phyloP scores from a whole-genome alignment of 805 yeast species.

The Maudiozyma turicensis region DNA sequence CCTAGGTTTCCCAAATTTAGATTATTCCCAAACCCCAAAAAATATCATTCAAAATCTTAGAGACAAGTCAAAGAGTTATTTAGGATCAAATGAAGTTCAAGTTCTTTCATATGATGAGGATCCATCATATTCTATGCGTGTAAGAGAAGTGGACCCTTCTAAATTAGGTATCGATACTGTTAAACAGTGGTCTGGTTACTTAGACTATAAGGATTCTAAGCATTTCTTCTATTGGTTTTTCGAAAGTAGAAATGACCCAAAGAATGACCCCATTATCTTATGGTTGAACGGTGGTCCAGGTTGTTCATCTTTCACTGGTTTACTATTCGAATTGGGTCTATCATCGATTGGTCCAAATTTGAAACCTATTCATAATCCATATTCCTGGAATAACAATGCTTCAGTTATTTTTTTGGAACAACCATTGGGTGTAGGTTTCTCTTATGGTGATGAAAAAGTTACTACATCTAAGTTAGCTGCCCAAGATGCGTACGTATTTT shows the following conservation, averaged over 20 bases:
- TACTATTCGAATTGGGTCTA: constrained; percentile 89
- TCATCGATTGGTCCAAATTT: constrained; percentile 56
- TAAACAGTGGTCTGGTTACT: constrained; percentile 73
- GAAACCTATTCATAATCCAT: constrained; percentile 67
- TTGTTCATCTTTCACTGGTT: constrained; percentile 83
- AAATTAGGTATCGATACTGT: constrained; percentile 67
- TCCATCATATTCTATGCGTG: constrained; percentile 16
- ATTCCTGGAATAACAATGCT: constrained; percentile 89
- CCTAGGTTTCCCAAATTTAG: constrained; percentile 4
- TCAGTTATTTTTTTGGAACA: constrained; percentile 87
- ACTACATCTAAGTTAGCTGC: constrained; percentile 74
- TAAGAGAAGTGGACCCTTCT: constrained; percentile 20
- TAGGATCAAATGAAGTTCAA: neutral
- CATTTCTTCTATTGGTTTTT: constrained; percentile 92
- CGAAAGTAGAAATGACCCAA: constrained; percentile 83
- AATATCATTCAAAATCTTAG: constrained; percentile 5
- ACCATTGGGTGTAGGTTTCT: constrained; percentile 88
- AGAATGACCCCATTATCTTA: constrained; percentile 70
- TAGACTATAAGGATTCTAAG: constrained; percentile 68
- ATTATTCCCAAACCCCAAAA: constrained; percentile 4
- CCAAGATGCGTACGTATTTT: constrained; percentile 74
- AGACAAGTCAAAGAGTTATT: constrained; percentile 2
- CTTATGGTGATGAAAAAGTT: constrained; percentile 59
- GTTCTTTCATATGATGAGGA: constrained; percentile 6
- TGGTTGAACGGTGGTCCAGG: constrained; percentile 98